These are phyloP conservation scores for Ustilago xerochloae DNA, from an alignment of 1,284 basidiomycete species.

Conservation along the genomic window DNA sequence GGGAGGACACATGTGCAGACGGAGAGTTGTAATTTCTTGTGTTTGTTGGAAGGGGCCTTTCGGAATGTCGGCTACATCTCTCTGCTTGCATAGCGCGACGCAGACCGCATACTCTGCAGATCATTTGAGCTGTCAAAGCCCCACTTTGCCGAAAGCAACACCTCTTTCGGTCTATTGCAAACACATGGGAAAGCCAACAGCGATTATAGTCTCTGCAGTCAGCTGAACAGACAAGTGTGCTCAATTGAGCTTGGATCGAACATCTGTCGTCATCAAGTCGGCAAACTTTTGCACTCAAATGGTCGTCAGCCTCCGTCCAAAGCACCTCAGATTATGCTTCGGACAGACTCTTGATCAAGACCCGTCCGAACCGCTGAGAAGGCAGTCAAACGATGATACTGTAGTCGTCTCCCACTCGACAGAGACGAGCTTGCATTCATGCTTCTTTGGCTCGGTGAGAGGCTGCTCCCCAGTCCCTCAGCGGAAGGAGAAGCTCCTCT, in stretches of 20 bases:
- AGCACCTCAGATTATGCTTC: no score
- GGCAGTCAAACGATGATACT: no score
- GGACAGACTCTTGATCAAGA: no score
- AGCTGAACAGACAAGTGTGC: no score
- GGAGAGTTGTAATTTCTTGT: slow-evolving; percentile 1
- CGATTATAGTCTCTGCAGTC: neutral
- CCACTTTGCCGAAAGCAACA: neutral
- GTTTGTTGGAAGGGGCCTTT: neutral
- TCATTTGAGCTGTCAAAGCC: neutral
- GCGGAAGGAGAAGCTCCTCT: no score
- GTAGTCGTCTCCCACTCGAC: no score
- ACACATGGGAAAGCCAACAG: neutral
- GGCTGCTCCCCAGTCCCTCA: no score
- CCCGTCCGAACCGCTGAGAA: no score
- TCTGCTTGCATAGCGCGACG: neutral
- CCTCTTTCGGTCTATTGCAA: neutral
- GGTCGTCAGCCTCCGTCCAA: no score
- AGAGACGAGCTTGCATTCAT: no score
- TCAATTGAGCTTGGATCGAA: neutral
- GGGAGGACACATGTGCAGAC: neutral
- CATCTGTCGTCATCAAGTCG: neutral
- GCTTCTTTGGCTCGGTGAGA: no score
- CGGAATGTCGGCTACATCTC: slow-evolving; percentile 17
- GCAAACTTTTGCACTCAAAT: neutral
- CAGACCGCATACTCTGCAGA: slow-evolving; percentile 1